Conservation (phyloP, 768 basidiomycete species). For the Cystobasidium onofrii region DNA sequence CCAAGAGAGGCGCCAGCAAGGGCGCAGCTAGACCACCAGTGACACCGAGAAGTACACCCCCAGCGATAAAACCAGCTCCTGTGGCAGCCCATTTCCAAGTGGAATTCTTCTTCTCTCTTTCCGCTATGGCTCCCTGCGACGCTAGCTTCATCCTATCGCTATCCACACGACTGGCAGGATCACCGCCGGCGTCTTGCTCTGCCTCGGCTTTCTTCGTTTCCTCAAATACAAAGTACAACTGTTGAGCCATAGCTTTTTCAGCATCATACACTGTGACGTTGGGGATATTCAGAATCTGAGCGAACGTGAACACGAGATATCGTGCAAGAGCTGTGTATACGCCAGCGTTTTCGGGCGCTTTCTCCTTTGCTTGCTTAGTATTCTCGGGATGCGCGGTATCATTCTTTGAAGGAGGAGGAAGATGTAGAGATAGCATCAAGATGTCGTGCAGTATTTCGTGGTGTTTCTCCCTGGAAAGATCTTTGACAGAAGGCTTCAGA, state of each 20-base stretch:
- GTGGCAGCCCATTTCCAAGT: conserved; percentile 39
- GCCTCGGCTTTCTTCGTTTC: conserved; percentile 3
- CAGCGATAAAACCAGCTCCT: conserved; percentile 39
- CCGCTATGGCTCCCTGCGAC: conserved; percentile 27
- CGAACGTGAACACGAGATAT: conserved; percentile 1
- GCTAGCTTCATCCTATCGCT: conserved; percentile 32
- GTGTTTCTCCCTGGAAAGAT: conserved; percentile 15
- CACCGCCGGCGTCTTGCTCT: conserved; percentile 16
- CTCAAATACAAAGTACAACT: conserved; percentile 33
- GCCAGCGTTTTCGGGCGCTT: conserved; percentile 22
- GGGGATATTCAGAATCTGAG: conserved; percentile 18
- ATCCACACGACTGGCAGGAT: neutral
- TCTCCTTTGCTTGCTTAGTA: conserved; percentile 6
- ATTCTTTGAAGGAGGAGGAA: conserved; percentile 16
- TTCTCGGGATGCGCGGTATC: conserved; percentile 20
- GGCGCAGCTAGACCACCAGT: conserved; percentile 42
- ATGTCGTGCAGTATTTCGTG: conserved; percentile 23
- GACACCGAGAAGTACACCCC: conserved; percentile 39
- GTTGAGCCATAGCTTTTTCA: conserved; percentile 32
- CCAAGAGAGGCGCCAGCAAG: conserved; percentile 34
- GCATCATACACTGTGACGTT: neutral
- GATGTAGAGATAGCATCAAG: conserved; percentile 29
- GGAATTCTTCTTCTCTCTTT: conserved; percentile 33
- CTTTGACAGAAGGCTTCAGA: conserved; percentile 37
- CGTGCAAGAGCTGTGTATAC: conserved; percentile 25